Evolutionary conservation across 495 filamentous ascomycete genomes (phyloP).

Genomic region (Hypoxylon intermedium): DNA sequence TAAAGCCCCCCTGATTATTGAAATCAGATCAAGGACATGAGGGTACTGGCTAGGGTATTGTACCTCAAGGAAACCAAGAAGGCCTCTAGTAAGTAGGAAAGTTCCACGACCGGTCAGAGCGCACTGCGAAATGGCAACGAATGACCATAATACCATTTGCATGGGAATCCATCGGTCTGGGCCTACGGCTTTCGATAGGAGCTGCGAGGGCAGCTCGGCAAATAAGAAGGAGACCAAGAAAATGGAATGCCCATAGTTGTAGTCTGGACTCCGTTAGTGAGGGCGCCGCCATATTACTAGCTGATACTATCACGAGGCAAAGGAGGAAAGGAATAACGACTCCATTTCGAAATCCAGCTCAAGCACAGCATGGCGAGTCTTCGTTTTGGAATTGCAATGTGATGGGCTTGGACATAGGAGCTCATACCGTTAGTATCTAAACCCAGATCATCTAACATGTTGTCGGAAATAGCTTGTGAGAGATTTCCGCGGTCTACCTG

Average conservation of each 20-base stretch:
- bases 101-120: constrained; percentile 42
- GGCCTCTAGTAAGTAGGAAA: constrained; percentile 48
- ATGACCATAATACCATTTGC: constrained; percentile 58
- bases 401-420: background rate
- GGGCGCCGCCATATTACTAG: constrained; percentile 24
- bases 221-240: constrained; percentile 71
- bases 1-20: constrained; percentile 56
- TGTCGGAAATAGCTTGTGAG: constrained; percentile 61
- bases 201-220: constrained; percentile 75
- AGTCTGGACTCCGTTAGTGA: constrained; percentile 50
- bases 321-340: too few species aligned
- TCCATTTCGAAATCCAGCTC: too few species aligned
- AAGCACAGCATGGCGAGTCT: background rate
- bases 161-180: constrained; percentile 81
- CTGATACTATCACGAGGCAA: background rate
- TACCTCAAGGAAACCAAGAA: constrained; percentile 52
- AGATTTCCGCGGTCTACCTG: constrained; percentile 67
- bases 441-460: constrained; percentile 60
- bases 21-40: background rate
- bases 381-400: background rate
- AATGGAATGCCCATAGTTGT: constrained; percentile 77
- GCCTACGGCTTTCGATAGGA: constrained; percentile 76
- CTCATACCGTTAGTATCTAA: constrained; percentile 59
- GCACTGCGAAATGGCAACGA: constrained; percentile 48
- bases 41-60: constrained; percentile 17